Conservation (phyloP, 306 rosid genomes). For the Dalbergia cochinchinensis region DNA sequence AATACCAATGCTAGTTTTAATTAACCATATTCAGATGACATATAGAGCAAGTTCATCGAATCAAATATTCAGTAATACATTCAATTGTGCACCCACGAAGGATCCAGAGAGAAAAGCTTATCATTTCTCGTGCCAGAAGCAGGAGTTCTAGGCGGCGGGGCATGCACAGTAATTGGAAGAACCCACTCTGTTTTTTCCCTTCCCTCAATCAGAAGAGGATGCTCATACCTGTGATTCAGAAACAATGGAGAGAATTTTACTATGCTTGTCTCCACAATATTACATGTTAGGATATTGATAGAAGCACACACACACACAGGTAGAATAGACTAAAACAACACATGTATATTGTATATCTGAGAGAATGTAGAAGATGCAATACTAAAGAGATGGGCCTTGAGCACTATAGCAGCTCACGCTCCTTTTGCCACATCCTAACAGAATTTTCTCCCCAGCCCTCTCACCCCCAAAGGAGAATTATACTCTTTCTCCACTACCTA, state of each 20-base stretch:
- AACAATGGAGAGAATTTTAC: slow-evolving; percentile 33
- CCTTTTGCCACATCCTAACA: too few relatives aligned
- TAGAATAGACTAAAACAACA: too few relatives aligned
- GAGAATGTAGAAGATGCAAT: too few relatives aligned
- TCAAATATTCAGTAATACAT: slow-evolving; percentile 51
- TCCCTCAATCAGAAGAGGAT: slow-evolving; percentile 90
- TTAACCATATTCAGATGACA: not conserved
- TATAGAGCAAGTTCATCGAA: not conserved
- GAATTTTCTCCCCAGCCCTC: too few relatives aligned
- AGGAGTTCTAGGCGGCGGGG: slow-evolving; percentile 71
- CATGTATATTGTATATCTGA: too few relatives aligned
- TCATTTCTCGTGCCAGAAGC: slow-evolving; percentile 68
- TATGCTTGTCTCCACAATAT: slow-evolving; percentile 18
- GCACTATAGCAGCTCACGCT: too few relatives aligned
- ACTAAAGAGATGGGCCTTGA: too few relatives aligned
- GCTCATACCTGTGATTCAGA: slow-evolving; percentile 76
- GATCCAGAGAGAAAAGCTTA: slow-evolving; percentile 77
- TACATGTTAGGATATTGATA: too few relatives aligned
- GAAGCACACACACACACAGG: too few relatives aligned
- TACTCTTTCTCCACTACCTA: too few relatives aligned
- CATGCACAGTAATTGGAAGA: slow-evolving; percentile 94
- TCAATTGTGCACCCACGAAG: slow-evolving; percentile 68
- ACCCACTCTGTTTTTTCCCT: slow-evolving; percentile 95
- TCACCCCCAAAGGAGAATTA: too few relatives aligned
- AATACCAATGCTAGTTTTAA: not conserved